These are phyloP conservation scores for Entomortierella parvispora DNA, from an alignment of 192 early-diverging fungal species.

Conservation along the genomic window DNA sequence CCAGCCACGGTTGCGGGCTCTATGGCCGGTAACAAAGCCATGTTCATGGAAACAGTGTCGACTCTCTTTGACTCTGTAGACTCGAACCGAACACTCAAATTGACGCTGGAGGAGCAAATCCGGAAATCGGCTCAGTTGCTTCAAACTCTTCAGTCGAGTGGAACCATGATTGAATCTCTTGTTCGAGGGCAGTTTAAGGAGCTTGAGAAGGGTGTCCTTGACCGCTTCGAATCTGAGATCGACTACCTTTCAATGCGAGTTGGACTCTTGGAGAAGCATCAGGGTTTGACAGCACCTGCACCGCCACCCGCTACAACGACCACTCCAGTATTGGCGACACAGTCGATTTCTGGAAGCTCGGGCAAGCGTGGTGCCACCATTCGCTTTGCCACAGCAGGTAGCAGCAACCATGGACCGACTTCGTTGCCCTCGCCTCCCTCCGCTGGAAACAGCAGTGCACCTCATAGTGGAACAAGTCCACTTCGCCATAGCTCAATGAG, in stretches of 20 bases:
- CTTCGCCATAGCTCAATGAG: neutral
- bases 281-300: slow-evolving; percentile 29
- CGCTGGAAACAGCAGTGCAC: neutral
- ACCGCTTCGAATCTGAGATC: slow-evolving; percentile 56
- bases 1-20: slow-evolving; percentile 1
- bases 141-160: slow-evolving; percentile 76
- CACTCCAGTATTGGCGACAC: neutral
- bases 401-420: slow-evolving; percentile 10
- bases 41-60: slow-evolving; percentile 61
- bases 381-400: neutral
- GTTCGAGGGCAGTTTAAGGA: slow-evolving; percentile 79
- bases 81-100: slow-evolving; percentile 63
- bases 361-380: neutral
- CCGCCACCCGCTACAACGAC: neutral
- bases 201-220: slow-evolving; percentile 71
- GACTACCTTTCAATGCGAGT: slow-evolving; percentile 39
- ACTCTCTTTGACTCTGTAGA: slow-evolving; percentile 67
- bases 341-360: neutral
- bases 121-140: slow-evolving; percentile 74
- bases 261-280: slow-evolving; percentile 34
- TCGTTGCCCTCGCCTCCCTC: slow-evolving; percentile 13
- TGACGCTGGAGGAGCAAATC: slow-evolving; percentile 81
- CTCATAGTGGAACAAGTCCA: neutral
- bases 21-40: slow-evolving; percentile 33
- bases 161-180: slow-evolving; percentile 82